A percentile compares a stretch with the other conserved stretches of the same genome.
Evolutionary conservation across 148 eudicot species (phyloP).

Genomic region (Chenopodium formosanum): DNA sequence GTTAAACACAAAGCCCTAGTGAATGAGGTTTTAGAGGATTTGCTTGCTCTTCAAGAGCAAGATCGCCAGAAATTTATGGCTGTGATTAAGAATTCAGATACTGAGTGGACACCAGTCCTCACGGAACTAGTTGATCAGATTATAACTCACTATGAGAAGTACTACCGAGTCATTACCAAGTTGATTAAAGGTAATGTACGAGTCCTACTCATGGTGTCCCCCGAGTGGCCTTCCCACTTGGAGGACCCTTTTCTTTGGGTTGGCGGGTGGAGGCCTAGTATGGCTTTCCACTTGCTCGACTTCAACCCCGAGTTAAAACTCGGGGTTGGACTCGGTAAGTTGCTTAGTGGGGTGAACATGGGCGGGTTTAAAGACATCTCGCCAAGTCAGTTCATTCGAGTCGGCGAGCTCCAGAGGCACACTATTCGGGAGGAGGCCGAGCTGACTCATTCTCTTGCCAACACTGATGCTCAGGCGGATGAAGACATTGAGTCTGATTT

Average conservation of each 20-base stretch:
- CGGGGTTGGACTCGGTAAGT: conserved; percentile 37
- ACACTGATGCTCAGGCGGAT: too few relatives aligned
- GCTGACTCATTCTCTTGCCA: too few relatives aligned
- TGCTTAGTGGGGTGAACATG: conserved; percentile 30
- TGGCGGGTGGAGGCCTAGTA: conserved; percentile 67
- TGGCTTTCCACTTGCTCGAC: conserved; percentile 51
- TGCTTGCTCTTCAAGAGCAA: conserved; percentile 43
- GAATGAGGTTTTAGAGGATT: conserved; percentile 2
- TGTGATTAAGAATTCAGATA: conserved; percentile 17
- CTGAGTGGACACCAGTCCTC: conserved; percentile 7
- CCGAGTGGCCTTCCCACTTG: conserved; percentile 49
- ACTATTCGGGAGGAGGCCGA: not conserved
- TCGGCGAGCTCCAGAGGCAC: conserved; percentile 44
- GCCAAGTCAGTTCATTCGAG: conserved; percentile 34
- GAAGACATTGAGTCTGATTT: too few relatives aligned
- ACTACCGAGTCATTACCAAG: conserved; percentile 38
- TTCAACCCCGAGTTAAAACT: conserved; percentile 48
- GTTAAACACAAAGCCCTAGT: not conserved
- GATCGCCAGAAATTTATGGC: conserved; percentile 37
- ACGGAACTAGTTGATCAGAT: conserved; percentile 25
- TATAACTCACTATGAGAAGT: conserved; percentile 47
- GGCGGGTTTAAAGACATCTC: conserved; percentile 49
- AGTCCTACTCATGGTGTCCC: conserved; percentile 32
- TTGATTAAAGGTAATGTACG: conserved; percentile 29
- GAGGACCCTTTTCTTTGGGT: conserved; percentile 67